These are phyloP conservation scores for Elaeis oleifera DNA, from an alignment of 202 grass and related monocot genomes.

Conservation along the genomic window DNA sequence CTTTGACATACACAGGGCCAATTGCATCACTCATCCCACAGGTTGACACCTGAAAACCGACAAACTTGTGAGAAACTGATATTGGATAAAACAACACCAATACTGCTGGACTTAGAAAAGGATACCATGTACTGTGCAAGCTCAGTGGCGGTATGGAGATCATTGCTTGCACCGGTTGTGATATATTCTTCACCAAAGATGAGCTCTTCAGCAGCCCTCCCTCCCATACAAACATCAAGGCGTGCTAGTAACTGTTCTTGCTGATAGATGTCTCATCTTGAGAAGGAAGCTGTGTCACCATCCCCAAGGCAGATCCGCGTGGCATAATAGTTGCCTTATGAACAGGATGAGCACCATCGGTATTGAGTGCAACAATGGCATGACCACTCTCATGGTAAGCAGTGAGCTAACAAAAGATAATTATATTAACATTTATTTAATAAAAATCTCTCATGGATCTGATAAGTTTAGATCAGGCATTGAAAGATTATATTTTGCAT, in stretches of 20 bases:
- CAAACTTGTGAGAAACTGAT: constrained; percentile 16
- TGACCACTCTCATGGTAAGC: constrained; percentile 99
- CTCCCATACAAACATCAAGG: constrained; percentile 99
- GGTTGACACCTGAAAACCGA: constrained; percentile 63
- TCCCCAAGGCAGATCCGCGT: constrained; percentile 89
- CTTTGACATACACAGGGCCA: constrained; percentile 93
- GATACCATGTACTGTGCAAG: constrained; percentile 97
- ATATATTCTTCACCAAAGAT: constrained; percentile 98
- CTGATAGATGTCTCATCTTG: constrained; percentile 98
- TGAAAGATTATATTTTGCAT: not conserved
- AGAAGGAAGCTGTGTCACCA: constrained; percentile 95
- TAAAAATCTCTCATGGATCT: not conserved
- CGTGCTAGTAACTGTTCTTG: constrained; percentile 92
- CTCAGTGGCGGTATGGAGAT: constrained; percentile 88
- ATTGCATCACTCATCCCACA: constrained; percentile 96
- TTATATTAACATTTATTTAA: not conserved
- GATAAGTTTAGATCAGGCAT: too few relatives aligned
- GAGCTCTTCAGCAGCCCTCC: constrained; percentile 90
- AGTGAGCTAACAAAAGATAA: constrained; percentile 48
- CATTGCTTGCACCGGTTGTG: constrained; percentile 90
- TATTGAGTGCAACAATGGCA: constrained; percentile 94
- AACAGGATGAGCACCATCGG: constrained; percentile 77
- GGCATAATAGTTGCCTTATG: constrained; percentile 98
- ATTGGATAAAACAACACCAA: constrained; percentile 9
- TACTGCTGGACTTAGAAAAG: constrained; percentile 3